These are phyloP conservation scores for Suillus brevipes DNA, from an alignment of 768 basidiomycete species.

Conservation along the genomic window DNA sequence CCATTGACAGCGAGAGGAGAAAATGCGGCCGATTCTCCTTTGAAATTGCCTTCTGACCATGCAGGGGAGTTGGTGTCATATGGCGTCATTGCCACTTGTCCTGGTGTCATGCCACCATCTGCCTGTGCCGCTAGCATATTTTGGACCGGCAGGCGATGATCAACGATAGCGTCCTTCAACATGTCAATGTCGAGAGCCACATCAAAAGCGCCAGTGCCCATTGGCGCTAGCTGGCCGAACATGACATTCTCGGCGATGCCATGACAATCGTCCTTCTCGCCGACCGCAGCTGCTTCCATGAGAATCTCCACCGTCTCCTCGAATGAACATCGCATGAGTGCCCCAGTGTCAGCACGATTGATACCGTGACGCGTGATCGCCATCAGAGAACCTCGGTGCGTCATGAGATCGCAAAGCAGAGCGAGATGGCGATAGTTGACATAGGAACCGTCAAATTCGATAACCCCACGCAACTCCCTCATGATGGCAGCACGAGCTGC, in stretches of 20 bases:
- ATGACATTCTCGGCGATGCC: conserved; percentile 99
- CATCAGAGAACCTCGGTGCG: conserved; percentile 92
- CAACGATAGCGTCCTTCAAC: conserved; percentile 97
- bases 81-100: conserved; percentile 93
- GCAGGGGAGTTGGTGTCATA: conserved; percentile 91
- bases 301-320: conserved; percentile 99
- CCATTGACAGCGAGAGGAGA: conserved; percentile 90
- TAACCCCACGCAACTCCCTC: conserved; percentile 91
- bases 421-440: conserved; percentile 98
- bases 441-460: conserved; percentile 99
- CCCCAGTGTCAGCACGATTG: conserved; percentile 98
- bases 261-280: conserved; percentile 97
- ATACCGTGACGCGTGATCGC: conserved; percentile 99
- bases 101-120: conserved; percentile 89
- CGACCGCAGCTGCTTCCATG: conserved; percentile 97
- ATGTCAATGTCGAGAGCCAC: conserved; percentile 96
- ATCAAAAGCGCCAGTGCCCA: conserved; percentile 97
- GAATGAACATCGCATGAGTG: conserved; percentile 97
- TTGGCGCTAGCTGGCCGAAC: conserved; percentile 99
- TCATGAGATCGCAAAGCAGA: conserved; percentile 98
- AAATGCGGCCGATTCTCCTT: conserved; percentile 87
- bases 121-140: conserved; percentile 74
- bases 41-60: conserved; percentile 75
- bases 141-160: conserved; percentile 88
- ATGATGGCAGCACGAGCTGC: conserved; percentile 93